Evolutionary conservation across 1,284 basidiomycete genomes (phyloP).

Genomic region (Schizopora paradoxa): DNA sequence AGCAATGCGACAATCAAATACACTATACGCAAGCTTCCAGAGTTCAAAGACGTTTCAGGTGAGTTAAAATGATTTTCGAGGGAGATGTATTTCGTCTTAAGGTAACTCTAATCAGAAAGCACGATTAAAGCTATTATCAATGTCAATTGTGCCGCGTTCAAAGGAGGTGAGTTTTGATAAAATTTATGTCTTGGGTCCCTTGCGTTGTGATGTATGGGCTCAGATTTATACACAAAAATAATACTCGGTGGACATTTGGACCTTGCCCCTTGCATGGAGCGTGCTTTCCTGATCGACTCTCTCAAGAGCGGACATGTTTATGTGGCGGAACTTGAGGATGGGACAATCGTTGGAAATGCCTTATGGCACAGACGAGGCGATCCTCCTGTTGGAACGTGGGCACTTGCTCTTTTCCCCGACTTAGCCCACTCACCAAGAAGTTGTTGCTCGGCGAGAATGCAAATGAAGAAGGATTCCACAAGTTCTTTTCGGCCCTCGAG

Average conservation of each 20-base stretch:
- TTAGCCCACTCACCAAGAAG: not conserved
- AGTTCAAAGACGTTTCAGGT: no score
- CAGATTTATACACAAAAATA: not conserved
- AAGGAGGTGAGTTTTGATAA: no score
- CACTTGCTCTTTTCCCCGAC: not conserved
- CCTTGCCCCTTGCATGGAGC: not conserved
- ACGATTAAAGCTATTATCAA: no score
- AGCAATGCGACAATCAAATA: no score
- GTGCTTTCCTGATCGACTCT: conserved; percentile 7
- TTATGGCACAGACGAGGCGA: conserved; percentile 23
- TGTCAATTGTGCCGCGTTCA: no score
- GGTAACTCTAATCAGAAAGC: no score
- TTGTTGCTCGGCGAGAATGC: not conserved
- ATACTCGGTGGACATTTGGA: not conserved
- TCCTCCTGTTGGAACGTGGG: conserved; percentile 16
- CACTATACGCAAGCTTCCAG: no score
- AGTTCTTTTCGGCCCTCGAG: conserved; percentile 4
- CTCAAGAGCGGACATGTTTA: conserved; percentile 20
- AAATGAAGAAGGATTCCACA: conserved; percentile 8
- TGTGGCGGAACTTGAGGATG: conserved; percentile 15
- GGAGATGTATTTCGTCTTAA: no score
- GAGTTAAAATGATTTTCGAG: no score
- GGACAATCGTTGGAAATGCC: conserved; percentile 20
- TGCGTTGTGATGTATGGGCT: no score
- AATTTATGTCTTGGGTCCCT: no score